Base-by-base conservation (phyloP, 2,329 filamentous ascomycete genomes). In the Pseudogymnoascus sp. region DNA sequence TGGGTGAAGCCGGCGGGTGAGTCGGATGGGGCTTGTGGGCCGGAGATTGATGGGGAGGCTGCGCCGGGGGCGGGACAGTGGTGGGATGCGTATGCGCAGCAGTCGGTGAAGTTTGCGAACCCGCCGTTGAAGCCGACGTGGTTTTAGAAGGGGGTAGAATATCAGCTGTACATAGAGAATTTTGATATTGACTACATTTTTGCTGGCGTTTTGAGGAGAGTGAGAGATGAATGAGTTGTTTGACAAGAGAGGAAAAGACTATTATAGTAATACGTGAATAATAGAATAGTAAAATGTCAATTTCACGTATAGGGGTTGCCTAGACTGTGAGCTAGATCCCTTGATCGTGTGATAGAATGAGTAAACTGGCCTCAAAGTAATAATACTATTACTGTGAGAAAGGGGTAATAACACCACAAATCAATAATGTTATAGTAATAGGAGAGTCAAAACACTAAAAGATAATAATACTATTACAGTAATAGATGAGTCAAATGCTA, bases 1-100 rank as follows among this genome's bases (percentile, higher is more conserved):
- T 79, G 77, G 77, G 71, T 76, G 59, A 79, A 79, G 72, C 77
- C 76, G 0, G 76, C 75, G 9, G 77, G 77, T 9, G 77, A 79
- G 70, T 74, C 72, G 55, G 77, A 79, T 61, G 77, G 77, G 4
- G 61, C 71, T 60, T 78, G 76, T 64, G 76, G 76, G 0, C 65
- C 73, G 21, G 13, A 17, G 41, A 61, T 66, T 21, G 51, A 63
- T 33, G 63, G 66, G 35, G 66, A 68, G 29, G 72, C 72, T 2
- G 77, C 77, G 1, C 74, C 77, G 1, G 64, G 60, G 15, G 76
- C 77, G 0, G 77, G 77, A 2, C 63, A 63, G 3, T 79, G 77
- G 77, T 78, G 77, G 63, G 71, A 77, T 13, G 74, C 74, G 64
- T 79, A 77, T 65, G 73, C 70, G 4, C 69, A 76, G 71, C 72